phyloP scores from a whole-genome alignment of 1,139 yeast species.

The Suhomyces maxii region DNA sequence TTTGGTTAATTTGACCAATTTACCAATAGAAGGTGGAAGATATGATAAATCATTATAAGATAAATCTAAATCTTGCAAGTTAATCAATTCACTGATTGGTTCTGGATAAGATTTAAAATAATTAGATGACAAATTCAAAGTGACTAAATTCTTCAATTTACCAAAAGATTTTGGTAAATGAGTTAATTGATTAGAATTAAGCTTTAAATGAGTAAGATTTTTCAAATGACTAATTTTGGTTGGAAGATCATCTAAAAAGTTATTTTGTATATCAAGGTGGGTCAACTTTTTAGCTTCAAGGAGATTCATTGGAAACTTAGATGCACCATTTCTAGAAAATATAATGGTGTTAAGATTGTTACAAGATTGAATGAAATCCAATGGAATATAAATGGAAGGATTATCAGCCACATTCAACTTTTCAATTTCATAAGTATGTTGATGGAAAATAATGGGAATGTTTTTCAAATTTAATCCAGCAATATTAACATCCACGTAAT shows the following conservation, averaged over 20 bases:
- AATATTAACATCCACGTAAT: slow-evolving; percentile 74
- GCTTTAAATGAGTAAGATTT: slow-evolving; percentile 55
- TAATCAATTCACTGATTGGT: slow-evolving; percentile 60
- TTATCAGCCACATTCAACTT: slow-evolving; percentile 82
- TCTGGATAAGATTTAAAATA: slow-evolving; percentile 69
- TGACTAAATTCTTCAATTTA: slow-evolving; percentile 53
- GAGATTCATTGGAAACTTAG: slow-evolving; percentile 71
- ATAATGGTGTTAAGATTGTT: slow-evolving; percentile 65
- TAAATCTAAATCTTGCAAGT: slow-evolving; percentile 68
- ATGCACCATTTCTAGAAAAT: slow-evolving; percentile 73
- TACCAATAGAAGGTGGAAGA: slow-evolving; percentile 64
- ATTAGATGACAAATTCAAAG: slow-evolving; percentile 79
- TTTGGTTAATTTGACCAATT: slow-evolving; percentile 59
- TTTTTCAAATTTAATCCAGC: slow-evolving; percentile 76
- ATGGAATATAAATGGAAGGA: slow-evolving; percentile 80
- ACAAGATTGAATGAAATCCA: slow-evolving; percentile 84
- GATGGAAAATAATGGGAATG: slow-evolving; percentile 80
- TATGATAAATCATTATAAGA: slow-evolving; percentile 72
- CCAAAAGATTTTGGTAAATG: slow-evolving; percentile 65
- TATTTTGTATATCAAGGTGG: slow-evolving; percentile 77
- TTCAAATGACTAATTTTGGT: slow-evolving; percentile 52
- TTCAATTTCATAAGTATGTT: slow-evolving; percentile 79
- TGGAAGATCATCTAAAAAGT: slow-evolving; percentile 67
- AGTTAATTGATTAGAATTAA: slow-evolving; percentile 73
- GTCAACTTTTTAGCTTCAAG: slow-evolving; percentile 67